These are phyloP conservation scores for Kwoniella dejecticola DNA, from an alignment of 768 basidiomycete species.

Conservation along the genomic window DNA sequence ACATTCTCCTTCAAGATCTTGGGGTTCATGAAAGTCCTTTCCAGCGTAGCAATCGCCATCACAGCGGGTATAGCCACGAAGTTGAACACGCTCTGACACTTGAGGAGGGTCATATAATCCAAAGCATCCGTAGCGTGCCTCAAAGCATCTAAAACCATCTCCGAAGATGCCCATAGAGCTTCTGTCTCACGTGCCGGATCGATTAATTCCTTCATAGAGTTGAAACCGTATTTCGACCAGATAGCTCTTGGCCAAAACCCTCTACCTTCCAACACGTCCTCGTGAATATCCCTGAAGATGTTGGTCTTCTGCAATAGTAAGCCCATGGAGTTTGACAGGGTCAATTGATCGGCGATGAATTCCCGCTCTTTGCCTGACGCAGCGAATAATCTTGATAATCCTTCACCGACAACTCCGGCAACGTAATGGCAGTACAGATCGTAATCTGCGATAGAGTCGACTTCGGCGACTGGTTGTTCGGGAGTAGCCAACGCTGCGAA, in stretches of 20 bases:
- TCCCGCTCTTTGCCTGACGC: conserved; percentile 78
- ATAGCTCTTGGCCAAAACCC: conserved; percentile 96
- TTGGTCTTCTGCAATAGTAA: conserved; percentile 95
- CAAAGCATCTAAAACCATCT: conserved; percentile 85
- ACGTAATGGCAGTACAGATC: conserved; percentile 99
- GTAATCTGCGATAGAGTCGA: conserved; percentile 79
- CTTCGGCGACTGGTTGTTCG: conserved; percentile 61
- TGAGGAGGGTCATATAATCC: conserved; percentile 83
- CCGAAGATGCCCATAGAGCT: conserved; percentile 79
- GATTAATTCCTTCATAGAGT: conserved; percentile 52
- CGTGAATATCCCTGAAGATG: conserved; percentile 91
- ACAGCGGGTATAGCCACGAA: conserved; percentile 92
- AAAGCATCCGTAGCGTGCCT: conserved; percentile 80
- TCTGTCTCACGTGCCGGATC: conserved; percentile 64
- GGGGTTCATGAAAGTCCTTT: conserved; percentile 90
- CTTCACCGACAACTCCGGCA: conserved; percentile 95
- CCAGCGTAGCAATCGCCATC: conserved; percentile 94
- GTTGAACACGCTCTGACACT: conserved; percentile 90
- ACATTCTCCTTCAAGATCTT: conserved; percentile 81
- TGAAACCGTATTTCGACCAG: conserved; percentile 77
- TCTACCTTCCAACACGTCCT: conserved; percentile 80
- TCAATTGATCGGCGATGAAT: conserved; percentile 76
- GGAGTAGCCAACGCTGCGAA: conserved; percentile 81
- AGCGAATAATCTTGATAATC: conserved; percentile 82
- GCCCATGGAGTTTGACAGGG: conserved; percentile 92